Base-by-base conservation (phyloP, 805 yeast genomes). In the Hanseniaspora mollemarum region DNA sequence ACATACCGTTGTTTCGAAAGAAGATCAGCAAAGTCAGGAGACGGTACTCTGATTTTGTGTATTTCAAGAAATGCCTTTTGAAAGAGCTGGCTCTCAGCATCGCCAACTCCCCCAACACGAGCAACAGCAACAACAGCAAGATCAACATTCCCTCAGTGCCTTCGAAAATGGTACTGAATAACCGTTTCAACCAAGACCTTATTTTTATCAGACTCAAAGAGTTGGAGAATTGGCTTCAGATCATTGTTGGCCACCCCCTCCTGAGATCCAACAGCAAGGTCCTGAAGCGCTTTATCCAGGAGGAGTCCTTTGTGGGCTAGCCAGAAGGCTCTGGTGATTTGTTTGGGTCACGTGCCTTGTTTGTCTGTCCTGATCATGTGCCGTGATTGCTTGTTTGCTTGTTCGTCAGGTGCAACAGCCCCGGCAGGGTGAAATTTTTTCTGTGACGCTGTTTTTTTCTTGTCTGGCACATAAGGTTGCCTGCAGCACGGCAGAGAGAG, bases 201-300 rank as follows among this genome's bases (percentile, higher is more conserved):
- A 87, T 92, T 52, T 95, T 86, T 60, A 80, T 78, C 46, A 74
- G 98, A 59, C 70, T 95, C 52, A 76, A 75, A 57, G 96, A 95
- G 0, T 70, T 90, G 42, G 94, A 87, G 64, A 76, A 77, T 60
- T 90, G 94, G 67, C 63, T 92, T 37, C 72, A 70, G 40, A 71
- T 78, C 16, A 94, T 88, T 18, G 92, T 94, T 13, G 92, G 95
- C 12, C 98, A 90, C 64, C 98, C 98, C 1, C 67, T 90, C 54
- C 67, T 90, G 53, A 97, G 92, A 67, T 83, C 95, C 0, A 94
- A 94, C 0, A 74, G 90, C 19, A 77, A 78, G 57, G 78, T 81
- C 0, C 72, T 88, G 55, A 80, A 80, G 52, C 81, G 87, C 48
- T 90, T 92, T 59, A 79, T 92, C 49, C 96, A 90, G 65, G 88